Evolutionary conservation across 1,284 basidiomycete species (phyloP).

Genomic region (Melampsora larici-populina): DNA sequence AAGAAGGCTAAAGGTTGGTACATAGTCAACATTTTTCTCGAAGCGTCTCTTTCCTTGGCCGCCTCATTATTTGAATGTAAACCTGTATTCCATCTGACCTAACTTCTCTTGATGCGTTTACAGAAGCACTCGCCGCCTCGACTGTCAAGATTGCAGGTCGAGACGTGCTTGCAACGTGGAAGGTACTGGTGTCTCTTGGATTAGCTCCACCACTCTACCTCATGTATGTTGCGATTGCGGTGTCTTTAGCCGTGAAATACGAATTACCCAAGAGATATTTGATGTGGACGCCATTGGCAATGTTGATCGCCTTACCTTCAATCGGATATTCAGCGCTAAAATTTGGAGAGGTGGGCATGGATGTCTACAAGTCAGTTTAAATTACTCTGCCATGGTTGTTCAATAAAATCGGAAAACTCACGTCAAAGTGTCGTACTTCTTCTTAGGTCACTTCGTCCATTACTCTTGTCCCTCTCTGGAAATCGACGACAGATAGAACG

Average conservation of each 20-base stretch:
- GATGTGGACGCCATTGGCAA: slow-evolving; percentile 74
- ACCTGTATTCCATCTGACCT: too few relatives aligned
- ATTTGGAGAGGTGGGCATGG: slow-evolving; percentile 98
- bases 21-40: too few relatives aligned
- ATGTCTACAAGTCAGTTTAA: slow-evolving; percentile 80
- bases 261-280: slow-evolving; percentile 63
- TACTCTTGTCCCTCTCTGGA: slow-evolving; percentile 83
- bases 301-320: slow-evolving; percentile 73
- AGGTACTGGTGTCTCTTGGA: slow-evolving; percentile 89
- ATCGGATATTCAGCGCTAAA: slow-evolving; percentile 94
- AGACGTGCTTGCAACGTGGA: slow-evolving; percentile 97
- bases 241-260: slow-evolving; percentile 69
- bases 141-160: slow-evolving; percentile 91
- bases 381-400: too few relatives aligned
- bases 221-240: slow-evolving; percentile 77
- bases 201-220: slow-evolving; percentile 82
- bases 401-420: not conserved
- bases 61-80: not conserved
- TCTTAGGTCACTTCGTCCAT: slow-evolving; percentile 79
- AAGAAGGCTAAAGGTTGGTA: slow-evolving; percentile 80
- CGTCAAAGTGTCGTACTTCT: not conserved
- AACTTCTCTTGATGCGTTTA: not conserved
- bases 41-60: not conserved
- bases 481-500: slow-evolving; percentile 79
- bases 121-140: slow-evolving; percentile 94